Evolutionary conservation across 306 rosid species (phyloP).

Genomic region (Casuarina glauca): DNA sequence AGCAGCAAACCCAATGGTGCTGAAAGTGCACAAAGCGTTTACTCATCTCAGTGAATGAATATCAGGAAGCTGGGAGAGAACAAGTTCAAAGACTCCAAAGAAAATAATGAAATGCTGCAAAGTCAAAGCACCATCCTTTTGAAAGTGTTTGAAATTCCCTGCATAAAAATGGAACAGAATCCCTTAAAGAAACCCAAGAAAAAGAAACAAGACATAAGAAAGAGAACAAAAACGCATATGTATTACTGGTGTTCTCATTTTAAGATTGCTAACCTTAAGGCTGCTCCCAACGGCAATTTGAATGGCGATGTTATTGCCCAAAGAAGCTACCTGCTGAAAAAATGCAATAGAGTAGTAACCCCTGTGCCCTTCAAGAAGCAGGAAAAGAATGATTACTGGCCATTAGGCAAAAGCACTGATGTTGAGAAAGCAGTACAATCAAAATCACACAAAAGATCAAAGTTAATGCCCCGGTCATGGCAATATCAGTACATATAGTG

Average conservation of each 20-base stretch:
- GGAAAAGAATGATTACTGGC: constrained; percentile 5
- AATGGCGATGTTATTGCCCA: constrained; percentile 80
- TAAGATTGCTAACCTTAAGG: constrained; percentile 53
- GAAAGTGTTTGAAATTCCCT: constrained; percentile 72
- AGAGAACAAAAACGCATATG: not conserved
- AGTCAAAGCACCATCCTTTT: constrained; percentile 51
- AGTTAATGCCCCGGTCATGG: not conserved
- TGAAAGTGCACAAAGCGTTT: constrained; percentile 76
- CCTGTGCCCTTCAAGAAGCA: constrained; percentile 58
- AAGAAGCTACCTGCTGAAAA: constrained; percentile 76
- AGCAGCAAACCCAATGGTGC: constrained; percentile 75
- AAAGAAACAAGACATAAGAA: not conserved
- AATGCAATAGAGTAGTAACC: constrained; percentile 75
- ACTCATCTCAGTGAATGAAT: constrained; percentile 80
- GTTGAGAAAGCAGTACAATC: not conserved
- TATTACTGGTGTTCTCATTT: not conserved
- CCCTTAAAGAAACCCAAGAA: not conserved
- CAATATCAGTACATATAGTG: not conserved
- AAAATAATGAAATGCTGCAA: constrained; percentile 68
- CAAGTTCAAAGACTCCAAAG: constrained; percentile 69
- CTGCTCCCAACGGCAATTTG: constrained; percentile 86
- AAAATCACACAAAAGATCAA: not conserved
- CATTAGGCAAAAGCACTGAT: constrained; percentile 11
- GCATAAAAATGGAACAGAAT: constrained; percentile 2
- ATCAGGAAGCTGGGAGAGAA: constrained; percentile 77